Conservation (phyloP, 225 moss, liverwort and hornwort species). For the Polytrichum commune region DNA sequence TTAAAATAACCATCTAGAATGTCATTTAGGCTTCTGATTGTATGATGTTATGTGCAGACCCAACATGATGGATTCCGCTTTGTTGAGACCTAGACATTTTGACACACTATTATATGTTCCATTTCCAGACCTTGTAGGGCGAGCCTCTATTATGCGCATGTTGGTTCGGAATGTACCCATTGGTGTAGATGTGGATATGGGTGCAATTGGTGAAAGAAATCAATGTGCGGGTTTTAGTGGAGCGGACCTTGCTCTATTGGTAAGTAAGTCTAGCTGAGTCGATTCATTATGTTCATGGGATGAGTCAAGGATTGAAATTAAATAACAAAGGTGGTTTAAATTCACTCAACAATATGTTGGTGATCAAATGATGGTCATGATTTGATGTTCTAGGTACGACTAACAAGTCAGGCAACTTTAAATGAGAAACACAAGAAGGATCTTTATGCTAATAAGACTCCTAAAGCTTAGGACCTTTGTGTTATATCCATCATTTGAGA, state of each 20-base stretch:
- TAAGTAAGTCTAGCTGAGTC: neutral
- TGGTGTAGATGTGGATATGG: constrained; percentile 37
- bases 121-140: constrained; percentile 45
- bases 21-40: neutral
- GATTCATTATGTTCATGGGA: neutral
- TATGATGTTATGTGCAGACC: constrained; percentile 27
- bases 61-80: constrained; percentile 58
- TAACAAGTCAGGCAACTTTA: constrained; percentile 45
- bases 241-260: constrained; percentile 56
- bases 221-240: constrained; percentile 62
- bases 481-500: constrained; percentile 35
- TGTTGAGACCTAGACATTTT: constrained; percentile 57
- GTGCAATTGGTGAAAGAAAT: constrained; percentile 34
- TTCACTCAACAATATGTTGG: neutral
- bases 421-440: constrained; percentile 18
- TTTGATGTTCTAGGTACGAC: constrained; percentile 30
- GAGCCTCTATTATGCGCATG: constrained; percentile 51
- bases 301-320: neutral
- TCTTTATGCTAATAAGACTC: neutral
- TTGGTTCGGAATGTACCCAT: constrained; percentile 45
- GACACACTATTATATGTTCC: constrained; percentile 56
- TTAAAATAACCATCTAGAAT: neutral
- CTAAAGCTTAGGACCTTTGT: neutral
- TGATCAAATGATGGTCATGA: neutral
- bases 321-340: neutral